Percentiles rank a stretch among this genome's conserved stretches.
Evolutionary conservation across 306 rosid genomes (phyloP).

Genomic region (Cicer arietinum): DNA sequence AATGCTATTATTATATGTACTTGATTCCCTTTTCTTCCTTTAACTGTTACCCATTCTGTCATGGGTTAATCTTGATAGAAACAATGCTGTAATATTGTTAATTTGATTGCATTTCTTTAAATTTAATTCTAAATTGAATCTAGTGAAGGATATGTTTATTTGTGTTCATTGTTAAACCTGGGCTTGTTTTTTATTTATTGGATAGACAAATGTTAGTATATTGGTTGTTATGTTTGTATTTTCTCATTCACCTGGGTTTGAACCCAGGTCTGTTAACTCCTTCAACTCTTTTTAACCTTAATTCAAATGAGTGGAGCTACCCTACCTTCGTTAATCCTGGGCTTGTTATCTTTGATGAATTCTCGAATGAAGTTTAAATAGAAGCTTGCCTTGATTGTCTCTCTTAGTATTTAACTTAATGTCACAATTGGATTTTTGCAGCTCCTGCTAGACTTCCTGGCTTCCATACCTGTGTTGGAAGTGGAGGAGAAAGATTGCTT

Average conservation of each 20-base stretch:
- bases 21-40: neutral
- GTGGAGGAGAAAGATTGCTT: conserved; percentile 91
- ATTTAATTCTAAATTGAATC: too few species aligned
- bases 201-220: too few species aligned
- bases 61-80: conserved; percentile 10
- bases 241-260: too few species aligned
- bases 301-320: too few species aligned
- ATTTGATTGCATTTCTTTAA: conserved; percentile 27
- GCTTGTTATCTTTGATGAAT: conserved; percentile 11
- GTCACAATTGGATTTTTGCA: conserved; percentile 52
- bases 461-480: conserved; percentile 89
- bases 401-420: conserved; percentile 19
- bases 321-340: neutral
- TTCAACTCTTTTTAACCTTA: too few species aligned
- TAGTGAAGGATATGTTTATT: neutral
- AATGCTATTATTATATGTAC: neutral
- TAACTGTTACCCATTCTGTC: neutral
- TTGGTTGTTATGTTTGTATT: too few species aligned
- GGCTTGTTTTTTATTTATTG: neutral
- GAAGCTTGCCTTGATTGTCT: conserved; percentile 26
- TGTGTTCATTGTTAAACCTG: conserved; percentile 10
- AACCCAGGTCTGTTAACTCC: too few species aligned
- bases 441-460: conserved; percentile 99
- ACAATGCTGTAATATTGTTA: conserved; percentile 9
- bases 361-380: conserved; percentile 2